These are phyloP conservation scores for Acer campestre DNA, from an alignment of 345 rosid species.

Conservation along the genomic window DNA sequence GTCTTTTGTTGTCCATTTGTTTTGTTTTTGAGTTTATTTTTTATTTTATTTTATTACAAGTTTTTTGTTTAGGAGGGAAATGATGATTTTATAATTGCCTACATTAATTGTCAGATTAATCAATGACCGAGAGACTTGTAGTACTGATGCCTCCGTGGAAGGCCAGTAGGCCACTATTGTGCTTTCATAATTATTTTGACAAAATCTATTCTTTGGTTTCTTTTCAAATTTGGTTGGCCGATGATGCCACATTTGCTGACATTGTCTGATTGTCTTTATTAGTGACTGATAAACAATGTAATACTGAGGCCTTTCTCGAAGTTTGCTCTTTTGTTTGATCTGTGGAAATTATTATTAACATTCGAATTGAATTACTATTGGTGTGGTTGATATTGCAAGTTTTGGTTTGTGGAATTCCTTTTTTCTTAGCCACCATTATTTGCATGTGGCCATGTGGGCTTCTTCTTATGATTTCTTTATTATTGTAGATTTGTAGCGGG, in stretches of 20 bases:
- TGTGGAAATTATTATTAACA: neutral
- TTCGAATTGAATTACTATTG: too few species aligned
- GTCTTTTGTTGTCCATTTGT: too few species aligned
- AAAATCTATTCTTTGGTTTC: too few species aligned
- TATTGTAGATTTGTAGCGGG: slow-evolving; percentile 72
- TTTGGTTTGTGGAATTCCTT: too few species aligned
- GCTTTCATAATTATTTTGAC: too few species aligned
- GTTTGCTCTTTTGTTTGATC: neutral
- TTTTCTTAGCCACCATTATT: neutral
- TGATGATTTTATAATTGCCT: slow-evolving; percentile 13
- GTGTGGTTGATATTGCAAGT: too few species aligned
- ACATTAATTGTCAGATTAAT: neutral
- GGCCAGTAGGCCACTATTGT: too few species aligned
- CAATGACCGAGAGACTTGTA: neutral
- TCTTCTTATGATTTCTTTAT: neutral
- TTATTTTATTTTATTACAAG: neutral
- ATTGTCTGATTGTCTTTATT: slow-evolving; percentile 16
- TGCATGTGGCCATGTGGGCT: neutral
- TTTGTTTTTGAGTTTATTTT: too few species aligned
- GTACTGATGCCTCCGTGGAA: too few species aligned
- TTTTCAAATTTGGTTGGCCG: neutral
- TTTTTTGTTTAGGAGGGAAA: neutral
- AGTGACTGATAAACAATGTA: neutral
- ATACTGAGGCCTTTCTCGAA: slow-evolving; percentile 8
- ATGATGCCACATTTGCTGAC: slow-evolving; percentile 13